phyloP scores from a whole-genome alignment of 176 grass and related monocot species.

The Pontederia paniculata region DNA sequence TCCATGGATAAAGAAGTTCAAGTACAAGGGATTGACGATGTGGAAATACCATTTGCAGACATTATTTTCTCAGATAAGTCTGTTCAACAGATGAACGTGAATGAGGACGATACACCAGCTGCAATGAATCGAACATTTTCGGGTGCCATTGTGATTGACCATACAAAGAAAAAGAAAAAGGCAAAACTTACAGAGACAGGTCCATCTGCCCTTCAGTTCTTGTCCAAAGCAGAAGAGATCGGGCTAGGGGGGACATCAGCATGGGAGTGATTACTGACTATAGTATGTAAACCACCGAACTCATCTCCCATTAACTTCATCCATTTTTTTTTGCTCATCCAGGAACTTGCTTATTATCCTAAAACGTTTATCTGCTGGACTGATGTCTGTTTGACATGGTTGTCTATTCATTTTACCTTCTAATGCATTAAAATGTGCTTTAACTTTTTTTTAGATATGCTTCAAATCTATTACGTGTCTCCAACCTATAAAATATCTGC shows the following conservation, averaged over 20 bases:
- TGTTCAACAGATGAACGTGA: slow-evolving; percentile 14
- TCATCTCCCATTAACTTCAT: too few species aligned
- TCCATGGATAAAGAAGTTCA: slow-evolving; percentile 23
- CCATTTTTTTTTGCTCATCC: too few species aligned
- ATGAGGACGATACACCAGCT: slow-evolving; percentile 24
- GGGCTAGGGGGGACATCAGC: slow-evolving; percentile 47
- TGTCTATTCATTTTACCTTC: too few species aligned
- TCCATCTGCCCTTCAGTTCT: slow-evolving; percentile 27
- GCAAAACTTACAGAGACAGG: slow-evolving; percentile 18
- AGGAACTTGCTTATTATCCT: too few species aligned
- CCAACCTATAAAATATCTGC: too few species aligned
- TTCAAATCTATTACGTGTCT: too few species aligned
- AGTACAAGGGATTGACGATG: slow-evolving; percentile 45
- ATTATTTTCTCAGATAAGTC: slow-evolving; percentile 32
- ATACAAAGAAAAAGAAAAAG: slow-evolving; percentile 68
- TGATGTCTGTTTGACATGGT: too few species aligned
- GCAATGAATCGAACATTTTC: slow-evolving; percentile 21
- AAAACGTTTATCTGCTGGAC: too few species aligned
- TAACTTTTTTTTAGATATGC: too few species aligned
- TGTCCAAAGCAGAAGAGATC: slow-evolving; percentile 36
- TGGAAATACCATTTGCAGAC: slow-evolving; percentile 44
- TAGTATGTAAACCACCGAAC: too few species aligned
- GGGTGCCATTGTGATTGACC: slow-evolving; percentile 50
- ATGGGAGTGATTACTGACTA: slow-evolving; percentile 21
- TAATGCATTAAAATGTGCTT: too few species aligned